phyloP scores from a whole-genome alignment of 192 early-diverging fungal species.

The Neocallimastix lanati region DNA sequence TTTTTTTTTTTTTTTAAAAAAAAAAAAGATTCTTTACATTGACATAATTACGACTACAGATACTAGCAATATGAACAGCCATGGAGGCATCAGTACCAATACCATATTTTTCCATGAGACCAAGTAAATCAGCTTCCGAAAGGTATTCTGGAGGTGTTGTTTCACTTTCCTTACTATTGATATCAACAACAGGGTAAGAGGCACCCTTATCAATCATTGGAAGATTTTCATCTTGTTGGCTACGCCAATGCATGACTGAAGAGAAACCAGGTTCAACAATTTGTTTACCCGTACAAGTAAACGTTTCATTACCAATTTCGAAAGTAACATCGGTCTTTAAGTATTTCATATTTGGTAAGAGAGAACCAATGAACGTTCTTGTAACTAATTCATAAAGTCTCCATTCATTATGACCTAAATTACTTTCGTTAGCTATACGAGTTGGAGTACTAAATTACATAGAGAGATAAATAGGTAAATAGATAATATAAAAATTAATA shows the following conservation, averaged over 20 bases:
- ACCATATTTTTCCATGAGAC: constrained; percentile 21
- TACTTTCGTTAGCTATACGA: constrained; percentile 15
- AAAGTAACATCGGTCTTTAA: constrained; percentile 10
- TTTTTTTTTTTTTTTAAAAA: no score
- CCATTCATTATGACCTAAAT: constrained; percentile 19
- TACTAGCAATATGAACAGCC: constrained; percentile 29
- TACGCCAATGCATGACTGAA: constrained; percentile 19
- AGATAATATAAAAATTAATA: no score
- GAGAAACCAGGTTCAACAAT: constrained; percentile 6
- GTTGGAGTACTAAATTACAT: constrained; percentile 19
- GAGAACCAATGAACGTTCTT: constrained; percentile 16
- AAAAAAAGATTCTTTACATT: neutral
- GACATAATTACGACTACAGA: constrained; percentile 27
- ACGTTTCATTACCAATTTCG: constrained; percentile 15
- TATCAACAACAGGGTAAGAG: constrained; percentile 2
- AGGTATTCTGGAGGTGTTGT: constrained; percentile 31
- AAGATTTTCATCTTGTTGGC: constrained; percentile 12
- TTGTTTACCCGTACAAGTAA: constrained; percentile 16
- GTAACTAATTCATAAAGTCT: constrained; percentile 25
- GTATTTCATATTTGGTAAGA: constrained; percentile 21
- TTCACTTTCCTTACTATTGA: constrained; percentile 17
- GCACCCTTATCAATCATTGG: constrained; percentile 12
- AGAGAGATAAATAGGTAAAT: no score
- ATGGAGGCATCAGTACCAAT: constrained; percentile 35
- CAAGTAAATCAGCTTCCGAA: constrained; percentile 18